These are phyloP conservation scores for Thielaviopsis populi DNA, from an alignment of 2,329 filamentous ascomycete species.

Conservation along the genomic window DNA sequence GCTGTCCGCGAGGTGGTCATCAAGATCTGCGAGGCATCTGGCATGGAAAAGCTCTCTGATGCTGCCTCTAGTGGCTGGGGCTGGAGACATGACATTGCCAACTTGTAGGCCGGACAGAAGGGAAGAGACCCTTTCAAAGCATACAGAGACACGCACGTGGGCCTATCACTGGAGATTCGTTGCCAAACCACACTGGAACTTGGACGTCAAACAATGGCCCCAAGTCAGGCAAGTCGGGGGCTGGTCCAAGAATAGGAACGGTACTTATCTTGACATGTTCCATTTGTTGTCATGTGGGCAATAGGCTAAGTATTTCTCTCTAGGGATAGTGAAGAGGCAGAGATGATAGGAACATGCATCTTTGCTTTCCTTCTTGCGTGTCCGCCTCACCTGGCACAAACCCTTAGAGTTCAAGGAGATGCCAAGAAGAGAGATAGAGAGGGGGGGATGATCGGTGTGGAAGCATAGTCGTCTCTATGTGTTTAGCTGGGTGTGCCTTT, in stretches of 20 bases:
- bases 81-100: slow-evolving; percentile 32
- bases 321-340: neutral
- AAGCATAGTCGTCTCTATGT: neutral
- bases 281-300: neutral
- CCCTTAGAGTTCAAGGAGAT: no score
- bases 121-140: neutral
- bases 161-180: neutral
- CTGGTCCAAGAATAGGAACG: neutral
- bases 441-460: neutral
- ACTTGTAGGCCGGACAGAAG: slow-evolving; percentile 22
- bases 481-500: neutral
- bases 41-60: slow-evolving; percentile 30
- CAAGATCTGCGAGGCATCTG: slow-evolving; percentile 31
- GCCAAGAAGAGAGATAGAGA: no score
- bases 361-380: neutral
- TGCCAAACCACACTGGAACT: neutral
- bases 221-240: neutral
- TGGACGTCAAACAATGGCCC: neutral
- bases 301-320: neutral
- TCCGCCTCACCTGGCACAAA: no score
- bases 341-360: neutral
- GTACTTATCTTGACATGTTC: neutral
- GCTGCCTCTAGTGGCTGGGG: slow-evolving; percentile 28
- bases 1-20: slow-evolving; percentile 34
- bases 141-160: neutral